These are phyloP conservation scores for Colletotrichum sojae DNA, from an alignment of 2,329 filamentous ascomycete genomes.

Conservation along the genomic window DNA sequence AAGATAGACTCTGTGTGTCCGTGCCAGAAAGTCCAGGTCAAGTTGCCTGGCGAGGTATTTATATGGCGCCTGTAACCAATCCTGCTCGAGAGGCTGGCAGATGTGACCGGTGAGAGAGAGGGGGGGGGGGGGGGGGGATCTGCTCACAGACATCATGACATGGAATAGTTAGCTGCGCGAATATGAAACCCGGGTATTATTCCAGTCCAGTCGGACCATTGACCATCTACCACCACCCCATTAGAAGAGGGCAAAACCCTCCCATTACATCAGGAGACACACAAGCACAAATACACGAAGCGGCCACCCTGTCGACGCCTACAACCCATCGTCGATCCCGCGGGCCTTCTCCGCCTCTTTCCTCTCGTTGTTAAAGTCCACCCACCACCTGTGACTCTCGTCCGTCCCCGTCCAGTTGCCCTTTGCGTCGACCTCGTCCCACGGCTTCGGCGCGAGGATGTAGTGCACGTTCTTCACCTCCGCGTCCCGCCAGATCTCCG, in stretches of 20 bases:
- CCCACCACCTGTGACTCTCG: constrained; percentile 71
- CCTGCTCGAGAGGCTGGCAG: no score
- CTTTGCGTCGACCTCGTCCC: constrained; percentile 64
- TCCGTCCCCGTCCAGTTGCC: constrained; percentile 61
- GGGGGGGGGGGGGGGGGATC: no score
- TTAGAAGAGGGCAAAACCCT: not conserved
- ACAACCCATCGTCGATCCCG: constrained; percentile 56
- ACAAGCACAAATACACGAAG: not conserved
- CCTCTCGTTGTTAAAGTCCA: constrained; percentile 62
- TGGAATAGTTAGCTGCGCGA: no score
- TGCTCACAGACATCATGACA: no score
- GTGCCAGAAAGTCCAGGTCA: no score
- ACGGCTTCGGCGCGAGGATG: constrained; percentile 73
- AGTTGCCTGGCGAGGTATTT: no score
- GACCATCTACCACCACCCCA: no score
- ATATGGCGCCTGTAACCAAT: no score
- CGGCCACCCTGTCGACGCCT: not conserved
- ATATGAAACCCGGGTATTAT: no score
- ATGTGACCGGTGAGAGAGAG: no score
- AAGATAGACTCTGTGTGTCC: no score
- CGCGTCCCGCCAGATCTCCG: constrained; percentile 70
- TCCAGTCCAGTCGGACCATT: no score
- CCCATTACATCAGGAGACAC: not conserved
- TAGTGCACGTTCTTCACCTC: constrained; percentile 74
- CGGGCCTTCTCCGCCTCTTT: constrained; percentile 55